These are phyloP conservation scores for Fomitopsis pinicola DNA, from an alignment of 1,284 basidiomycete species.

Conservation along the genomic window DNA sequence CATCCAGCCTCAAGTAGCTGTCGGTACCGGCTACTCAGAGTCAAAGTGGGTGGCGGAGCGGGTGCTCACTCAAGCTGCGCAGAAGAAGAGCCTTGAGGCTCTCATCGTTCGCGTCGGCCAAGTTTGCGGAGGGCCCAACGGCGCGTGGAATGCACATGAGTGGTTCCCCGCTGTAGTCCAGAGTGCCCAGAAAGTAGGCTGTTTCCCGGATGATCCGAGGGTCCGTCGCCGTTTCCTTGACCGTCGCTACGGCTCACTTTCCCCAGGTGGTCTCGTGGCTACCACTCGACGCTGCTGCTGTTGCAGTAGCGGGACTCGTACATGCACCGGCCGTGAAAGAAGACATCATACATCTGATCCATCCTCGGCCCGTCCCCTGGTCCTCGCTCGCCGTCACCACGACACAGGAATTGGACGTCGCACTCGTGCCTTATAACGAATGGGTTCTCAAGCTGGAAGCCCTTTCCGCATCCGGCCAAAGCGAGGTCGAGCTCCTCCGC, in stretches of 20 bases:
- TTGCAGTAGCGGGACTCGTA: conserved; percentile 19
- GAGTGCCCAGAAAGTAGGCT: conserved; percentile 24
- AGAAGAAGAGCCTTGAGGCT: too few species aligned
- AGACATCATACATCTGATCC: conserved; percentile 25
- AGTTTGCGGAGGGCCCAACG: too few species aligned
- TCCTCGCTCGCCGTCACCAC: conserved; percentile 13
- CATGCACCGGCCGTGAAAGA: conserved; percentile 9
- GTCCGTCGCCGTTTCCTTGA: conserved; percentile 11
- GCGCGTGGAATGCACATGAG: conserved; percentile 21
- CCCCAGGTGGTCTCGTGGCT: conserved; percentile 22
- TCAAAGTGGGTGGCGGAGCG: too few species aligned
- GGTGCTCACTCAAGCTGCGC: too few species aligned
- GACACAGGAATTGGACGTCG: conserved; percentile 12
- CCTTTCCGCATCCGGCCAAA: not conserved
- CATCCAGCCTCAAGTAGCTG: too few species aligned
- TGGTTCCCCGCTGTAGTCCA: conserved; percentile 43
- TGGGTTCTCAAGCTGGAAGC: conserved; percentile 18
- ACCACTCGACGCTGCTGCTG: conserved; percentile 19
- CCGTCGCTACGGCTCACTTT: conserved; percentile 11
- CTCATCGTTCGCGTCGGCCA: too few species aligned
- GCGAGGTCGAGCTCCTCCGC: not conserved
- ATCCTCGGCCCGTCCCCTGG: conserved; percentile 23
- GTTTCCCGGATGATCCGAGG: conserved; percentile 21
- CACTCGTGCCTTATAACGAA: conserved; percentile 17
- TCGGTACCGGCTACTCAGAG: too few species aligned